These are phyloP conservation scores for Cladosporium oxysporum DNA, from an alignment of 2,329 filamentous ascomycete species.

Conservation along the genomic window DNA sequence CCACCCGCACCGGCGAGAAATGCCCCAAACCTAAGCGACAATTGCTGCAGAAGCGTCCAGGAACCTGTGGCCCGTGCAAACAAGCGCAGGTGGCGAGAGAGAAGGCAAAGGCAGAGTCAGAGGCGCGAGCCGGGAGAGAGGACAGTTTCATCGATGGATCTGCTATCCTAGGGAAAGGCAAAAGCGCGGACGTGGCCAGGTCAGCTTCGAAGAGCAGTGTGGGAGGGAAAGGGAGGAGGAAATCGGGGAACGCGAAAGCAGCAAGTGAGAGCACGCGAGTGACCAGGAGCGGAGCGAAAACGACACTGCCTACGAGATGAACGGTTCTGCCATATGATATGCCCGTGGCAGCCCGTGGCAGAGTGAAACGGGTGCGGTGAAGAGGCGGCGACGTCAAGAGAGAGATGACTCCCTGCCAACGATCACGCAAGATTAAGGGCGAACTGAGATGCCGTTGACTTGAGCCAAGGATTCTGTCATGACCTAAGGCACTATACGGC, in stretches of 20 bases:
- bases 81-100: not conserved
- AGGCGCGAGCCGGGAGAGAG: not conserved
- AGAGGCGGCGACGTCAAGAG: not conserved
- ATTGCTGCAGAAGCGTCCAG: not conserved
- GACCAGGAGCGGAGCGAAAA: not conserved
- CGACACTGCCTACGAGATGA: not conserved
- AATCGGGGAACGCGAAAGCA: not conserved
- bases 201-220: not conserved
- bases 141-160: not conserved
- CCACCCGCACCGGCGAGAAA: conserved; percentile 2
- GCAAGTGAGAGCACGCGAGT: not conserved
- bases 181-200: not conserved
- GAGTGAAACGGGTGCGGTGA: not conserved
- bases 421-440: not conserved
- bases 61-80: not conserved
- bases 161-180: not conserved
- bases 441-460: not conserved
- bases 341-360: not conserved
- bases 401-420: not conserved
- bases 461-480: not conserved
- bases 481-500: not conserved
- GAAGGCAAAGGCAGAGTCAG: not conserved
- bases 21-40: not conserved
- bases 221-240: not conserved
- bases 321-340: not conserved